Percentiles rank a stretch among this genome's conserved stretches.
phyloP scores from a whole-genome alignment of 768 basidiomycete genomes.

The Lenzites betulinus region DNA sequence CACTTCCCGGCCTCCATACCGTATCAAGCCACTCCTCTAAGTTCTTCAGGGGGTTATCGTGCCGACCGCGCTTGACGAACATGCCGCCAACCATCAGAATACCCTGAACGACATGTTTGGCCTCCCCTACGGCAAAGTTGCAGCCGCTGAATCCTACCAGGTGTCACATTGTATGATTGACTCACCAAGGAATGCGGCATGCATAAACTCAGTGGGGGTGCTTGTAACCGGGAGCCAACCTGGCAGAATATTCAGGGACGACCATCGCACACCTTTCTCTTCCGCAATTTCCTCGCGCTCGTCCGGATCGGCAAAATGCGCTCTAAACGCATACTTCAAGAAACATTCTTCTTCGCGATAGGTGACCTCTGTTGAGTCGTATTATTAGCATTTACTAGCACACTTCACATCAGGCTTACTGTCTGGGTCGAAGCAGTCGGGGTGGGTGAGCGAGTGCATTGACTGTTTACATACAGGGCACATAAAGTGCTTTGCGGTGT shows the following conservation, averaged over 20 bases:
- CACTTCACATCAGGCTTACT: no score
- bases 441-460: background rate
- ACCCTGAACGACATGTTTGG: slow-evolving; percentile 2
- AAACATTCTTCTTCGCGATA: background rate
- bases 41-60: background rate
- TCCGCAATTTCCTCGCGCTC: background rate
- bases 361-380: background rate
- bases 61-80: background rate
- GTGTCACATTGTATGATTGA: background rate
- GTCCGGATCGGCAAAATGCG: background rate
- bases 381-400: no score
- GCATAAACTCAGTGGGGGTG: background rate
- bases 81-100: background rate
- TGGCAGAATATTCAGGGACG: background rate
- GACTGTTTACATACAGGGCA: background rate
- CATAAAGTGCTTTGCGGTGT: background rate
- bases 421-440: background rate
- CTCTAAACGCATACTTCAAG: background rate
- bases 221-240: background rate
- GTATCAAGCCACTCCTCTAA: background rate
- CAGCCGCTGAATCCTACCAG: no score
- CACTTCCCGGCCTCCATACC: background rate
- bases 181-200: slow-evolving; percentile 1
- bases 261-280: background rate
- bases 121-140: background rate